Evolutionary conservation across 148 eudicot genomes (phyloP).

Genomic region (Pouteria glomerata): DNA sequence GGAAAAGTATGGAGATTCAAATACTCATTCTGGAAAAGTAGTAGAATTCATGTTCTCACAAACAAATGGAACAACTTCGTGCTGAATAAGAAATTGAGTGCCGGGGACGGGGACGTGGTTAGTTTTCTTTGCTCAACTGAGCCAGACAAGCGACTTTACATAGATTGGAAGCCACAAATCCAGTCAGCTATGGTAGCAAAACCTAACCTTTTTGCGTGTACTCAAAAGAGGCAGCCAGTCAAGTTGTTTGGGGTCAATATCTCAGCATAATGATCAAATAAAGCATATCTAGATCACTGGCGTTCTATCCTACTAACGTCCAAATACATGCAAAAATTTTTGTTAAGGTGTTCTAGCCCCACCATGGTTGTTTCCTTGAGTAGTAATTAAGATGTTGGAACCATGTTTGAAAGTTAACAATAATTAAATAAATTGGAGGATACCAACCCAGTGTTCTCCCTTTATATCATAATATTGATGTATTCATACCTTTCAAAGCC

Average conservation of each 20-base stretch:
- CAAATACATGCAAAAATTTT: neutral
- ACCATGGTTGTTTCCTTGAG: neutral
- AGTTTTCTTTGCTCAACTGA: constrained; percentile 15
- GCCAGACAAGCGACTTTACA: constrained; percentile 19
- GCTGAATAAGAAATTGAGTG: constrained; percentile 21
- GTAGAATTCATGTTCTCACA: constrained; percentile 29
- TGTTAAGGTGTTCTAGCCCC: neutral
- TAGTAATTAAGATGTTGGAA: neutral
- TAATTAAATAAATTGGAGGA: too few species aligned
- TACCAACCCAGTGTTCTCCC: too few species aligned
- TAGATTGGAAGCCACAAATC: constrained; percentile 16
- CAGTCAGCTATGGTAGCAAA: neutral
- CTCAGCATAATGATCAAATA: constrained; percentile 2
- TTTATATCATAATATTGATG: too few species aligned
- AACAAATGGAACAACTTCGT: constrained; percentile 33
- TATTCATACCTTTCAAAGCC: neutral
- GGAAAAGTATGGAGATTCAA: constrained; percentile 32
- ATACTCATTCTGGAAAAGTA: constrained; percentile 30
- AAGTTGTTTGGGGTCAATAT: constrained; percentile 29
- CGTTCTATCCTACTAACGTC: neutral
- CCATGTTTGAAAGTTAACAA: neutral
- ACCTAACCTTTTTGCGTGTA: neutral
- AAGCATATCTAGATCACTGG: neutral
- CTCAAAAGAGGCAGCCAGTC: neutral
- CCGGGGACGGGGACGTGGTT: constrained; percentile 26